Evolutionary conservation across 768 basidiomycete genomes (phyloP).

Genomic region (Vishniacozyma victoriae): DNA sequence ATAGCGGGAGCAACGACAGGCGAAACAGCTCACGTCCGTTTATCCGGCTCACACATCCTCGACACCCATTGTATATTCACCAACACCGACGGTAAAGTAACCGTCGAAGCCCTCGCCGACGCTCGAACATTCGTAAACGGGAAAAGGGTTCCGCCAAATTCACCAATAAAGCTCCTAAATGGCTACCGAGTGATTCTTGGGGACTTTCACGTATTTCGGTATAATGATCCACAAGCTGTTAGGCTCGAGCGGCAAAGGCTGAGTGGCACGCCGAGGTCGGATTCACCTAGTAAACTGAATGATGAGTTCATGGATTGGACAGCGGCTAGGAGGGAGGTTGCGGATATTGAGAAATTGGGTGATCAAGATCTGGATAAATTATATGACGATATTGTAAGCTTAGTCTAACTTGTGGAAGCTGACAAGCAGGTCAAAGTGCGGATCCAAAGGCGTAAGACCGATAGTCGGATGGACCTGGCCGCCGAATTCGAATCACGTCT

Average conservation of each 20-base stretch:
- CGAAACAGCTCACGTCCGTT: constrained; percentile 72
- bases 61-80: constrained; percentile 91
- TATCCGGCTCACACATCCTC: constrained; percentile 85
- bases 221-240: constrained; percentile 53
- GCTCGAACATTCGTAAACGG: constrained; percentile 83
- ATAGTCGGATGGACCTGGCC: constrained; percentile 28
- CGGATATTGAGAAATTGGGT: constrained; percentile 81
- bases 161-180: constrained; percentile 78
- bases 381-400: constrained; percentile 89
- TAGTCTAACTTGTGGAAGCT: constrained; percentile 59
- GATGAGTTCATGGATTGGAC: constrained; percentile 70
- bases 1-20: constrained; percentile 80
- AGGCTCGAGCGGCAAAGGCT: constrained; percentile 29
- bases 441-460: constrained; percentile 29
- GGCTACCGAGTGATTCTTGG: constrained; percentile 96
- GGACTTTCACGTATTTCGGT: constrained; percentile 95
- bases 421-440: constrained; percentile 33
- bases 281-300: constrained; percentile 14
- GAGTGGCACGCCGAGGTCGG: constrained; percentile 8
- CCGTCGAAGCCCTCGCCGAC: constrained; percentile 68
- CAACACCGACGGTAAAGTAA: constrained; percentile 76
- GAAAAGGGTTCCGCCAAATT: constrained; percentile 69
- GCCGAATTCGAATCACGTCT: constrained; percentile 30
- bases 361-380: constrained; percentile 77
- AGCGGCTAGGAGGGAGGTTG: constrained; percentile 93